Conservation (phyloP, 192 early-diverging fungal genomes). For the Coemansia sp. region DNA sequence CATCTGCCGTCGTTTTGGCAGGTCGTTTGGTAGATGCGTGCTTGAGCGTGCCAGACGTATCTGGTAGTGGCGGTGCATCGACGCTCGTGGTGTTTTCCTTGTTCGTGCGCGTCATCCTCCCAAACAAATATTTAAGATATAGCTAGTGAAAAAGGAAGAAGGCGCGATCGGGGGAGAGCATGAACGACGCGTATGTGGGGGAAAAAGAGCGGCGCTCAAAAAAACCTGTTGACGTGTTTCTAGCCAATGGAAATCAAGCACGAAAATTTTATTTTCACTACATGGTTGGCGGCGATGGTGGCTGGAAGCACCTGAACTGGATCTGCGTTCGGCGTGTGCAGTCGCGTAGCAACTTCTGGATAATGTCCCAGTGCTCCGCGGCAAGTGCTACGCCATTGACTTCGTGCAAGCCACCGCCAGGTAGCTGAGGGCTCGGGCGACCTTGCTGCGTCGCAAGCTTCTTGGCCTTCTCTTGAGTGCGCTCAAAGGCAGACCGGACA, state of each 20-base stretch:
- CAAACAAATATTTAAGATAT: not conserved
- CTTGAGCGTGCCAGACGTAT: not conserved
- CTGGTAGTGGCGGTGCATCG: not conserved
- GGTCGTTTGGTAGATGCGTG: not conserved
- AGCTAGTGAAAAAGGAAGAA: not conserved
- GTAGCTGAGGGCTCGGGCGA: slow-evolving; percentile 28
- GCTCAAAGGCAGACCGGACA: slow-evolving; percentile 65
- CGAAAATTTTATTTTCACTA: not conserved
- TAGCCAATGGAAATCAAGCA: slow-evolving; percentile 1
- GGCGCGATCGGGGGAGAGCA: not conserved
- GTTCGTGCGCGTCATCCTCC: slow-evolving; percentile 13
- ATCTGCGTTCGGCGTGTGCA: slow-evolving; percentile 63
- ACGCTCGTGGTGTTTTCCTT: slow-evolving; percentile 25
- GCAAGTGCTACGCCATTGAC: slow-evolving; percentile 28
- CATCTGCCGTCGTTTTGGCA: not conserved
- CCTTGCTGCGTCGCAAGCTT: slow-evolving; percentile 37
- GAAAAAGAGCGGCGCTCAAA: not conserved
- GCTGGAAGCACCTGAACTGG: slow-evolving; percentile 67
- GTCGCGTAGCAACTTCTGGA: slow-evolving; percentile 55
- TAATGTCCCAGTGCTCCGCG: slow-evolving; percentile 44
- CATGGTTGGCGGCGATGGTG: not conserved
- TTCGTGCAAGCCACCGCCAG: slow-evolving; percentile 19
- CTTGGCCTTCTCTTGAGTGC: slow-evolving; percentile 37
- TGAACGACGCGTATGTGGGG: not conserved
- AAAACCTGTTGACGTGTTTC: not conserved